Conservation (phyloP, 176 grass and related monocot species). For the Aegilops tauschii region DNA sequence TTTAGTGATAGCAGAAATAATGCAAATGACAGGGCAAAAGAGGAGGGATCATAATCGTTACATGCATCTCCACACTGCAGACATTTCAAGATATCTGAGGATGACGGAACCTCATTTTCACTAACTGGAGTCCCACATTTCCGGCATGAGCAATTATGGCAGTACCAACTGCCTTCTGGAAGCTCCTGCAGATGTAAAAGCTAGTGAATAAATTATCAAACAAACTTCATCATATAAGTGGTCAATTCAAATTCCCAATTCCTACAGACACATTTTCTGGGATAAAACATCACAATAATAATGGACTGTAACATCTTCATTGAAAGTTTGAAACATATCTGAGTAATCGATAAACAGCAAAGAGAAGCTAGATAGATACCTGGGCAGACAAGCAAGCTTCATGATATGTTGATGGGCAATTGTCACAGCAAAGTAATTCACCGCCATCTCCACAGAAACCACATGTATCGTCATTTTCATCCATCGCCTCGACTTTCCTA, state of each 20-base stretch:
- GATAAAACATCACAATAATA: conserved; percentile 21
- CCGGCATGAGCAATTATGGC: conserved; percentile 72
- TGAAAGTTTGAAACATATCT: background rate
- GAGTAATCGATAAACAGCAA: background rate
- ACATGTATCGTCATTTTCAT: conserved; percentile 95
- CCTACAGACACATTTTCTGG: background rate
- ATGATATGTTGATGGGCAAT: conserved; percentile 95
- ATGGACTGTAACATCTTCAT: background rate
- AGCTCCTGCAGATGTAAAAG: conserved; percentile 53
- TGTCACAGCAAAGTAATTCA: conserved; percentile 97
- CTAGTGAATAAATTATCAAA: conserved; percentile 9
- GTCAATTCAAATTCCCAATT: background rate
- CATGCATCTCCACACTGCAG: conserved; percentile 68
- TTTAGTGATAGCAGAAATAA: background rate
- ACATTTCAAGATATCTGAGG: conserved; percentile 54
- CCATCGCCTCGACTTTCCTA: conserved; percentile 54
- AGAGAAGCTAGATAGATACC: conserved; percentile 60
- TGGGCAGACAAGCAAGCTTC: conserved; percentile 72
- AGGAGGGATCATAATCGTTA: conserved; percentile 31
- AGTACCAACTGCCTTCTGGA: conserved; percentile 87
- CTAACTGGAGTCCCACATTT: conserved; percentile 53
- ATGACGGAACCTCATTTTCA: conserved; percentile 43
- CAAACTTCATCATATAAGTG: conserved; percentile 6
- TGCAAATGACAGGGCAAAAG: background rate
- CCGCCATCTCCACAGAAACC: conserved; percentile 97